Base-by-base conservation (phyloP, 805 yeast genomes). In the Saccharomyces paradoxus region DNA sequence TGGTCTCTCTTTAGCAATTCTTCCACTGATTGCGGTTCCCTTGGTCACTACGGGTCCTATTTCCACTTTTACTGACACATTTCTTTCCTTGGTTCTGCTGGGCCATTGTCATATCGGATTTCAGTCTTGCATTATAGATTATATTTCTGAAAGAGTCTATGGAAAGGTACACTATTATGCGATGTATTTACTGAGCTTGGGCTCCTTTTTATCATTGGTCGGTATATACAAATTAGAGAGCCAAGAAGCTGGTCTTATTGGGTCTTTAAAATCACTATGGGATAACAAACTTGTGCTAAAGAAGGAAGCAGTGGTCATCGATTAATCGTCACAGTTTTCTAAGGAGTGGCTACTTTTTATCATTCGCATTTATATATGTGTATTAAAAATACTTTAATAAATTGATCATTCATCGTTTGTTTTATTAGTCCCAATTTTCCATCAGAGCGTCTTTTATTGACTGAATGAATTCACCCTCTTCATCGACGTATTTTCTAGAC, bases 41-140 rank as follows among this genome's bases (percentile, higher is more conserved):
- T 80, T 90, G 60, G 79, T 86, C 41, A 78, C 86, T 50, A 58
- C 64, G 10, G 97, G 96, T 29, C 80, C 85, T n/a, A 71, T 81
- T 58, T 76, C 84, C 5, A 86, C 96, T 12, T 73, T 84, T 24
- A 67, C 83, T 32, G 99, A 94, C 72, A 81, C 95, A 5, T 65
- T 82, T 1, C 78, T 89, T 60, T 81, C 88, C 26, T 72, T 84
- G 29, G 73, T 84, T 31, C 71, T 89, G 52, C 72, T 92, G 62
- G 79, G 84, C 56, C 98, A 94, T 74, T 78, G 86, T 54, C 89
- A 86, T 71, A 81, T 86, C 62, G 99, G 98, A 12, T 81, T 94
- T 73, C 87, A 86, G 71, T 78, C 95, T 49, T 92, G 97, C 77
- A 90, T 94, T 65, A 84, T 84, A 56, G 99, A 92, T 73, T 94